Conservation (phyloP, 768 basidiomycete species). For the Naematelia aurantialba region DNA sequence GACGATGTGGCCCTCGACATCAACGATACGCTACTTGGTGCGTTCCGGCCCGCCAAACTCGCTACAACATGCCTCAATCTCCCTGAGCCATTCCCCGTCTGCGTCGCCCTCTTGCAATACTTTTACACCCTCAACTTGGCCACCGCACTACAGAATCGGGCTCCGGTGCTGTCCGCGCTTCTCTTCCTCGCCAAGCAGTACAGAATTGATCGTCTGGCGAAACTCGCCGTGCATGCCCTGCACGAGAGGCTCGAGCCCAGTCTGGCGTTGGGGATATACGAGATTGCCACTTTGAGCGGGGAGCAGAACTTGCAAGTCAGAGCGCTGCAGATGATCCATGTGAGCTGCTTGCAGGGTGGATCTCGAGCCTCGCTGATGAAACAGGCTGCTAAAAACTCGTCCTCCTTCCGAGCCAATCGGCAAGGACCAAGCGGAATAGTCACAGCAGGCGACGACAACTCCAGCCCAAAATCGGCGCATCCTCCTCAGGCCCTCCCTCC, state of each 20-base stretch:
- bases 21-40: constrained; percentile 33
- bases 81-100: constrained; percentile 84
- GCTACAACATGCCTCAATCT: constrained; percentile 74
- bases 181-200: constrained; percentile 81
- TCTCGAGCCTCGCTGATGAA: constrained; percentile 1
- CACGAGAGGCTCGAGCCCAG: constrained; percentile 78
- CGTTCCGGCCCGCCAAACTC: constrained; percentile 56
- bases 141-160: constrained; percentile 86
- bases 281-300: constrained; percentile 86
- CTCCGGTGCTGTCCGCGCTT: constrained; percentile 81
- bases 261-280: constrained; percentile 86
- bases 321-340: constrained; percentile 54
- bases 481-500: constrained; percentile 1
- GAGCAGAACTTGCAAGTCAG: constrained; percentile 85
- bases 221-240: constrained; percentile 88
- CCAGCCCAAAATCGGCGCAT: not conserved
- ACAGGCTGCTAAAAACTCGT: constrained; percentile 20
- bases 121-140: constrained; percentile 81
- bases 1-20: constrained; percentile 29
- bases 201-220: constrained; percentile 67
- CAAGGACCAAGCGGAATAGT: constrained; percentile 19
- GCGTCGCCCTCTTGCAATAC: constrained; percentile 85
- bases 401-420: constrained; percentile 17
- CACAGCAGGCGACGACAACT: constrained; percentile 4
- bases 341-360: constrained; percentile 10